Evolutionary conservation across 2,329 filamentous ascomycete genomes (phyloP).

Genomic region (Conoideocrella luteorostrata): DNA sequence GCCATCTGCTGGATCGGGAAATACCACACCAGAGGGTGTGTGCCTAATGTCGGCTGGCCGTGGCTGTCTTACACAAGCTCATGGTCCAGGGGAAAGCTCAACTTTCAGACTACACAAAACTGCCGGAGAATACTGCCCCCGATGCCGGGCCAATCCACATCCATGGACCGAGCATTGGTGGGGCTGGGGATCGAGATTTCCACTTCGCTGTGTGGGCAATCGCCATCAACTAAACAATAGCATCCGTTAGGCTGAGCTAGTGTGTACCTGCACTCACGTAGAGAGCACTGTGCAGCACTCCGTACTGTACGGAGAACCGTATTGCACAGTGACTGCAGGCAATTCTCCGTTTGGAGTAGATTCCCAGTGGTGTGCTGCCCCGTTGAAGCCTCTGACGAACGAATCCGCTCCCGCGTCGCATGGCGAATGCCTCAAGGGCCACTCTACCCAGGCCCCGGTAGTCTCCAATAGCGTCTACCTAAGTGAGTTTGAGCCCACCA

Average conservation of each 20-base stretch:
- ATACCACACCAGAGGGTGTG: slow-evolving; percentile 3
- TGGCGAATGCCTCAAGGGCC: too few relatives aligned
- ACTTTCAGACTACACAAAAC: not conserved
- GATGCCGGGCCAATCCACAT: slow-evolving; percentile 6
- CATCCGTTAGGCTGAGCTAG: too few relatives aligned
- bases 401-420: not conserved
- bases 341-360: too few relatives aligned
- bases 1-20: slow-evolving; percentile 1
- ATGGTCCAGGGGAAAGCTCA: not conserved
- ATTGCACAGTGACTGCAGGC: not conserved
- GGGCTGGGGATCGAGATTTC: slow-evolving; percentile 10
- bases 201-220: not conserved
- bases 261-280: too few relatives aligned
- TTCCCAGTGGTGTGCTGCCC: not conserved
- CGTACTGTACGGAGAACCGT: too few relatives aligned
- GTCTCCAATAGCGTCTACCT: too few relatives aligned
- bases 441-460: too few relatives aligned
- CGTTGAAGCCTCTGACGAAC: too few relatives aligned
- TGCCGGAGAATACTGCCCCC: slow-evolving; percentile 4
- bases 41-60: not conserved
- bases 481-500: not conserved
- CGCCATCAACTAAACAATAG: not conserved
- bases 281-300: too few relatives aligned
- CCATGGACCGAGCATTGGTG: not conserved
- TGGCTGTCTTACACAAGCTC: slow-evolving; percentile 2